Conservation (phyloP, 2,329 filamentous ascomycete species). For the Penicillium corylophilum region DNA sequence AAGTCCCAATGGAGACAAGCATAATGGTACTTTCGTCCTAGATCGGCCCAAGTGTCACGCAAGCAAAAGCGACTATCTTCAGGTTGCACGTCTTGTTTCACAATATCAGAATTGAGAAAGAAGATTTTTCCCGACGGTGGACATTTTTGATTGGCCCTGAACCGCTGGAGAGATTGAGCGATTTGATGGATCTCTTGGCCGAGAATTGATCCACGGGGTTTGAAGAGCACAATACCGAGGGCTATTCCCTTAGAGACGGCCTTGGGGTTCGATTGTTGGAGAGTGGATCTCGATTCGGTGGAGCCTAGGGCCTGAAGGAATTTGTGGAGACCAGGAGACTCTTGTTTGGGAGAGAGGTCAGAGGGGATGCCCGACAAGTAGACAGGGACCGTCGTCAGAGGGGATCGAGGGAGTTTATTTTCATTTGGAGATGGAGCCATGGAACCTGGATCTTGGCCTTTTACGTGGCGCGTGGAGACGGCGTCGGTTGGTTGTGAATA, state of each 20-base stretch:
- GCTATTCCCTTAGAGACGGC: conserved; percentile 13
- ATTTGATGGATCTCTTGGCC: conserved; percentile 26
- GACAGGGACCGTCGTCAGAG: conserved; percentile 28
- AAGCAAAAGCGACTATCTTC: conserved; percentile 24
- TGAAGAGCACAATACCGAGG: conserved; percentile 32
- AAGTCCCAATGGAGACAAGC: conserved; percentile 29
- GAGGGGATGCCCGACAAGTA: conserved; percentile 16
- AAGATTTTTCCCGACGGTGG: conserved; percentile 31
- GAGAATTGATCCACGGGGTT: conserved; percentile 17
- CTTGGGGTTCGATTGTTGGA: conserved; percentile 23
- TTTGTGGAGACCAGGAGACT: background rate
- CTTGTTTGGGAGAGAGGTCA: background rate
- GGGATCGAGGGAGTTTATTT: conserved; percentile 15
- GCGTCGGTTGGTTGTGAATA: background rate
- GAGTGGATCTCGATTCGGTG: background rate
- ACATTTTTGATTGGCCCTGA: background rate
- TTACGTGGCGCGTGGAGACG: background rate
- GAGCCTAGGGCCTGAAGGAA: conserved; percentile 21
- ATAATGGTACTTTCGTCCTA: conserved; percentile 32
- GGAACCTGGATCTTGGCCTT: background rate
- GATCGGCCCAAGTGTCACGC: conserved; percentile 27
- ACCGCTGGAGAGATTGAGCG: conserved; percentile 16
- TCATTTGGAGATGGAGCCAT: background rate
- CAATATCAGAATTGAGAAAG: conserved; percentile 31
- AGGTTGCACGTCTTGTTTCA: conserved; percentile 13